Base-by-base conservation (phyloP, 2,329 filamentous ascomycete genomes). In the Paracamarosporium sp. region DNA sequence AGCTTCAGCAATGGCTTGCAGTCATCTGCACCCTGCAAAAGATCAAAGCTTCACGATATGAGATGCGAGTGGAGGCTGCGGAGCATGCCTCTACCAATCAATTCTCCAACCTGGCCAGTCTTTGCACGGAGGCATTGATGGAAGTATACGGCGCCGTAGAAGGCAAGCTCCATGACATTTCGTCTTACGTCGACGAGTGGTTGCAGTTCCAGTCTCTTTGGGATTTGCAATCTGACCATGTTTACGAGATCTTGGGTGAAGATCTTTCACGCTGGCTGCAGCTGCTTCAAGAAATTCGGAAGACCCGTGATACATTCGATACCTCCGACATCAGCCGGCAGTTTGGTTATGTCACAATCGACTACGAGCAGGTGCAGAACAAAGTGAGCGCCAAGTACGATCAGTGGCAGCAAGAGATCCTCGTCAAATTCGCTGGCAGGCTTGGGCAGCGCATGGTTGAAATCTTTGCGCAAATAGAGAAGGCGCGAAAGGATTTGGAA, bases 301-400 rank as follows among this genome's bases (percentile, higher is more conserved):
- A 97, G 78, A 95, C 93, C 40, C 90, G 95, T 51, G 90, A 92
- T 40, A 99, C 96, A 0, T 99, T 99, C 69, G 95, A 99, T 73
- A 99, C 94, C 1, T 96, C 94, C 8, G 95, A 97, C 74, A 92
- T 96, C 63, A 95, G 90, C 76, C 90, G 91, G 36, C 90, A 90
- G 1, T 99, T 99, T 73, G 95, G 95, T 4, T 94, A 96, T 76
- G 88, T 98, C 53, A 92, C 90, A 4, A 93, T 99, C 70, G 94
- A 99, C 75, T 99, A 99, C 71, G 95, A 98, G 69, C 96, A 99
- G 77, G 95, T 99, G 0, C 96, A 99, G 78, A 92, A 94, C 56
- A 97, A 97, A 78, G 95, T 99, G 76, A 99, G 98, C 70, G 92
- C 93, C 68, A 99, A 98, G 76, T 99, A 99, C 74, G 96, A 99